A percentile compares a stretch with the other conserved stretches of the same genome.
Evolutionary conservation across 2,329 filamentous ascomycete species (phyloP).

Genomic region (Lecanicillium sp.): DNA sequence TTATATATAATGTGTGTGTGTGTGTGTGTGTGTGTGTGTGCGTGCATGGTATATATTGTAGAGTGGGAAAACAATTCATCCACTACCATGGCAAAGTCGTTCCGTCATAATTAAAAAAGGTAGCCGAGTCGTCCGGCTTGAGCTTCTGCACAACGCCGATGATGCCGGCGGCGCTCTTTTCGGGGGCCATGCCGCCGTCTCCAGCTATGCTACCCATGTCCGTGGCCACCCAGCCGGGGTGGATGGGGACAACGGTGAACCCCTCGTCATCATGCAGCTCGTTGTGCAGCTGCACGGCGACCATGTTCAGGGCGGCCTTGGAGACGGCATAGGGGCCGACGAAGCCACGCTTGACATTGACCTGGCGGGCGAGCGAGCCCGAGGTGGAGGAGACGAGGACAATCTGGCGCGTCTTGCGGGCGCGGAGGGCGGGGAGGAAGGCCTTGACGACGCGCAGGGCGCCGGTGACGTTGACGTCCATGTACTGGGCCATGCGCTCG

Average conservation of each 20-base stretch:
- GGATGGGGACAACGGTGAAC: conserved; percentile 8
- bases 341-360: neutral
- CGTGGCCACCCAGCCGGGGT: conserved; percentile 5
- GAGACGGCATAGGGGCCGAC: conserved; percentile 4
- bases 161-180: conserved; percentile 7
- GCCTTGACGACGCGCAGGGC: conserved; percentile 7
- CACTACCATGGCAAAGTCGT: conserved; percentile 5
- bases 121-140: conserved; percentile 6
- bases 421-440: conserved; percentile 6
- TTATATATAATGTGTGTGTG: too few relatives aligned
- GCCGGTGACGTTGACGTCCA: conserved; percentile 7
- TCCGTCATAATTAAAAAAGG: conserved; percentile 8
- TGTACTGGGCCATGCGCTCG: conserved; percentile 6
- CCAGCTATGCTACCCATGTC: conserved; percentile 5
- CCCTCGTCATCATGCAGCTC: conserved; percentile 6
- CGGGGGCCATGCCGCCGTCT: conserved; percentile 4
- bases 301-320: conserved; percentile 7
- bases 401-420: conserved; percentile 7
- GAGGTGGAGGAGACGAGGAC: conserved; percentile 7
- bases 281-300: conserved; percentile 9
- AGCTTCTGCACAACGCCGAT: conserved; percentile 2
- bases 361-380: conserved; percentile 4
- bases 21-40: too few relatives aligned
- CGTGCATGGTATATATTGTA: too few relatives aligned
- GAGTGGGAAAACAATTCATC: too few relatives aligned